These are phyloP conservation scores for sorghum (Sorghum bicolor) DNA, from an alignment of 176 grass and related monocot species.

Conservation along the genomic window Sorghum_bicolor_NCBIv3 NC_012878.2:50738501-50739000, in stretches of 20 bases:
- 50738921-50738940: too few species aligned
- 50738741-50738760: neutral
- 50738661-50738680: neutral
- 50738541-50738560: slow-evolving; percentile 79
- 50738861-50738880: too few species aligned
- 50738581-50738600: neutral
- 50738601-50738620: neutral
- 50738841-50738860: too few species aligned
- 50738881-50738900: too few species aligned
- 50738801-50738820: neutral
- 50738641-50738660: neutral
- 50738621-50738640: neutral
- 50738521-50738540: slow-evolving; percentile 83
- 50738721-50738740: too few species aligned
- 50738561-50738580: slow-evolving; percentile 27
- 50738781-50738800: neutral
- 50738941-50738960: too few species aligned
- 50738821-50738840: too few species aligned
- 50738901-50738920: too few species aligned
- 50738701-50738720: neutral
- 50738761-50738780: neutral
- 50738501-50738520: slow-evolving; percentile 97
- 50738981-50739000: too few species aligned
- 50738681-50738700: neutral
- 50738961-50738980: too few species aligned